Base-by-base conservation (phyloP, 2,329 filamentous ascomycete genomes). In the Calonectria leucothoes region DNA sequence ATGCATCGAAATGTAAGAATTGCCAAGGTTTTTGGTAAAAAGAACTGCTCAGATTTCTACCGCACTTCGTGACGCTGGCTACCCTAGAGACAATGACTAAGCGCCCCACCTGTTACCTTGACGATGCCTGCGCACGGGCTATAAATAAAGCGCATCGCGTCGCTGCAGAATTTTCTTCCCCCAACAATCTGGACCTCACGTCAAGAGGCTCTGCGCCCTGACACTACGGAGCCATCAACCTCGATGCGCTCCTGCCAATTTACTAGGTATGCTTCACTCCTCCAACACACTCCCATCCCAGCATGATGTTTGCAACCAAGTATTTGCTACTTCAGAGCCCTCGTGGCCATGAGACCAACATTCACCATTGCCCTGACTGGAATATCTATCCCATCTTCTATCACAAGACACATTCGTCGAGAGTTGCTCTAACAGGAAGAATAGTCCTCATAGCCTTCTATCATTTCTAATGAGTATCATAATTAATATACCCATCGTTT, bases 321-420 rank as follows among this genome's bases (percentile, higher is more conserved):
- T 61, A 61, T 61, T 61, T 61, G 55, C 55, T 61, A 61, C 55
- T 61, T 61, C 55, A 61, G 55, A 61, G 55, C 55, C 55, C 33
- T 25, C 55, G 55, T 15, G 55, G 55, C 55, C 55, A 61, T 61
- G 55, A 61, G 55, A 61, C 55, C 20, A 61, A 35, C 25, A 61
- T 61, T 61, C 55, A 61, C 55, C 55, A 61, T 20, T 61, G 55
- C 55, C 55, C 55, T 61, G 55, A 61, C 35, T 61, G 55, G 33
- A 37, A 61, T 17, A 39, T 12, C 33, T 61, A 14, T 39, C 33
- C 49, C 55, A 10, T 23, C 27, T 39, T 39, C 23, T 27, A 4
- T 14, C 7, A 12, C 12, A 7, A 59, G 33, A 61, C 35, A 3
- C 20, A 10, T 23, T 6, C 20, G 5, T 5, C 33, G 27, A 23